Conservation (phyloP, 257 asterid species). For the Solanum gracilifrons region DNA sequence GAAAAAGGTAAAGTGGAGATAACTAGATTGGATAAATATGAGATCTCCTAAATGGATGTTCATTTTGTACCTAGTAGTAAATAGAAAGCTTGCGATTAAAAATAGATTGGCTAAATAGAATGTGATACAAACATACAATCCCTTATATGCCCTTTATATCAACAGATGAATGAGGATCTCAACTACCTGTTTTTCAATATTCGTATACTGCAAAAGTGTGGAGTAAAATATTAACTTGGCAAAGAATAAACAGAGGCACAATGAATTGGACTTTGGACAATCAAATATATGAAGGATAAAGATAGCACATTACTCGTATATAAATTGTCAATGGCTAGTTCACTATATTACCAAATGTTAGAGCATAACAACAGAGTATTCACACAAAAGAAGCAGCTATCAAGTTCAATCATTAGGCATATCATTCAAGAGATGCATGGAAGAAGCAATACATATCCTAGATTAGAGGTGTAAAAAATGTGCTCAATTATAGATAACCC, state of each 20-base stretch:
- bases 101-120: neutral
- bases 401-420: neutral
- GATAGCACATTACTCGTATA: neutral
- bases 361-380: neutral
- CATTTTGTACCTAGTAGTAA: neutral
- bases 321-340: neutral
- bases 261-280: neutral
- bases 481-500: neutral
- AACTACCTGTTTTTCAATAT: neutral
- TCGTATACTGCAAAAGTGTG: neutral
- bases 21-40: no score
- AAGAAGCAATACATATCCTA: neutral
- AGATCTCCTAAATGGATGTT: no score
- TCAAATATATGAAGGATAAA: neutral
- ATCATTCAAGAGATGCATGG: neutral
- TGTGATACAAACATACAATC: neutral
- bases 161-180: neutral
- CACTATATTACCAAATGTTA: neutral
- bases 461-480: neutral
- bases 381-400: neutral
- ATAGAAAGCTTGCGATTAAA: neutral
- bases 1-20: no score
- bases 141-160: neutral
- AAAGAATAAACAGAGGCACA: neutral
- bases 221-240: neutral